These are phyloP conservation scores for Bertia moriformis DNA, from an alignment of 2,329 filamentous ascomycete species.

Conservation along the genomic window DNA sequence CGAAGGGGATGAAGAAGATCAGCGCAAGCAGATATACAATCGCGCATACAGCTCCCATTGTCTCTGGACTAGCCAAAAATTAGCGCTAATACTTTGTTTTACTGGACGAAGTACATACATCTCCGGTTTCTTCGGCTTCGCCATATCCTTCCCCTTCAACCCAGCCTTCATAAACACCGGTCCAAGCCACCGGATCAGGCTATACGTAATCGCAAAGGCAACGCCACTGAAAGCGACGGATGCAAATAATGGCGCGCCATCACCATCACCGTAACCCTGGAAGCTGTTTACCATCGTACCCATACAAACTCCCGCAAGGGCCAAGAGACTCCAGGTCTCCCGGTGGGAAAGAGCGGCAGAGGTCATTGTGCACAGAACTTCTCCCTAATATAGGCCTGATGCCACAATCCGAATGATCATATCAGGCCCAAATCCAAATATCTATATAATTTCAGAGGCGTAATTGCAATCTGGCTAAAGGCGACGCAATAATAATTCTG, in stretches of 20 bases:
- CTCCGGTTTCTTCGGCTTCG: conserved; percentile 42
- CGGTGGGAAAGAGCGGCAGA: not conserved
- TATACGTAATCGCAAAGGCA: conserved; percentile 47
- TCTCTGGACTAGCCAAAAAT: conserved; percentile 29
- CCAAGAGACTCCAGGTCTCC: not conserved
- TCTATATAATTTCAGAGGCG: too few species aligned
- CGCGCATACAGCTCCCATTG: conserved; percentile 54
- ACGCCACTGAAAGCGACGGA: conserved; percentile 50
- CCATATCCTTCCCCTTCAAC: conserved; percentile 51
- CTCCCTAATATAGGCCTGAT: too few species aligned
- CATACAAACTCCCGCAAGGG: conserved; percentile 35
- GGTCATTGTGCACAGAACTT: too few species aligned
- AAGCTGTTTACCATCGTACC: conserved; percentile 47
- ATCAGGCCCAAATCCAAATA: too few species aligned
- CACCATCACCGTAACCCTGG: conserved; percentile 46
- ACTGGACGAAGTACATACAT: conserved; percentile 16
- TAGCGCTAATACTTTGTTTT: not conserved
- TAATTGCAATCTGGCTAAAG: too few species aligned
- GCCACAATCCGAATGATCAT: too few species aligned
- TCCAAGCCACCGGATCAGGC: conserved; percentile 52
- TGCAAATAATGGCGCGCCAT: conserved; percentile 38
- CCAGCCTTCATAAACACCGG: conserved; percentile 48
- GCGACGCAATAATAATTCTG: too few species aligned
- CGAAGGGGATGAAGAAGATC: conserved; percentile 55
- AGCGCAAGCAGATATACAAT: conserved; percentile 51